Conservation (phyloP, 176 grass and related monocot genomes). For the Urochloa ruziziensis region DNA sequence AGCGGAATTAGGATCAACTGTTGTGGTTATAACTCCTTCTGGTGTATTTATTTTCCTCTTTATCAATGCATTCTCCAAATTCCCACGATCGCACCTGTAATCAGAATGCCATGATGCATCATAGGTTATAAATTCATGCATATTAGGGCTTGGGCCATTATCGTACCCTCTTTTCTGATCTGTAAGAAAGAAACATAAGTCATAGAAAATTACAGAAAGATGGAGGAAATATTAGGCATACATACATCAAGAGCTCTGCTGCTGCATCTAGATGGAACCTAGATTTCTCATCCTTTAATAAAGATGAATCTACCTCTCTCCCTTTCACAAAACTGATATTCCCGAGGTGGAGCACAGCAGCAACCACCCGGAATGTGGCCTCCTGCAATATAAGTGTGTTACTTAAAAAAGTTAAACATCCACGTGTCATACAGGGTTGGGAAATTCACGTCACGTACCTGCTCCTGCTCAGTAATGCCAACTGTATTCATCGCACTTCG, state of each 20-base stretch:
- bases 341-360: slow-evolving; percentile 91
- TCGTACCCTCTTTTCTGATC: background rate
- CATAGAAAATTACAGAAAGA: slow-evolving; percentile 1
- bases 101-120: slow-evolving; percentile 11
- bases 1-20: slow-evolving; percentile 85
- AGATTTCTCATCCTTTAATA: slow-evolving; percentile 80
- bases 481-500: slow-evolving; percentile 93
- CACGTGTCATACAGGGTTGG: background rate
- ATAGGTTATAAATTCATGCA: background rate
- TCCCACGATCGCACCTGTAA: slow-evolving; percentile 62
- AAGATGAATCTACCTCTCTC: slow-evolving; percentile 81
- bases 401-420: background rate
- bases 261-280: slow-evolving; percentile 81
- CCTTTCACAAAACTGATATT: slow-evolving; percentile 96
- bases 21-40: slow-evolving; percentile 87
- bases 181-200: background rate
- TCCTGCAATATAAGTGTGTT: slow-evolving; percentile 53
- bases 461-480: slow-evolving; percentile 81
- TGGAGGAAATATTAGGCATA: slow-evolving; percentile 40
- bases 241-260: slow-evolving; percentile 93
- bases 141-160: background rate
- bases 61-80: slow-evolving; percentile 79
- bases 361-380: slow-evolving; percentile 82
- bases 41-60: slow-evolving; percentile 86
- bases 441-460: slow-evolving; percentile 42